These are phyloP conservation scores for Huntiella savannae DNA, from an alignment of 2,329 filamentous ascomycete species.

Conservation along the genomic window DNA sequence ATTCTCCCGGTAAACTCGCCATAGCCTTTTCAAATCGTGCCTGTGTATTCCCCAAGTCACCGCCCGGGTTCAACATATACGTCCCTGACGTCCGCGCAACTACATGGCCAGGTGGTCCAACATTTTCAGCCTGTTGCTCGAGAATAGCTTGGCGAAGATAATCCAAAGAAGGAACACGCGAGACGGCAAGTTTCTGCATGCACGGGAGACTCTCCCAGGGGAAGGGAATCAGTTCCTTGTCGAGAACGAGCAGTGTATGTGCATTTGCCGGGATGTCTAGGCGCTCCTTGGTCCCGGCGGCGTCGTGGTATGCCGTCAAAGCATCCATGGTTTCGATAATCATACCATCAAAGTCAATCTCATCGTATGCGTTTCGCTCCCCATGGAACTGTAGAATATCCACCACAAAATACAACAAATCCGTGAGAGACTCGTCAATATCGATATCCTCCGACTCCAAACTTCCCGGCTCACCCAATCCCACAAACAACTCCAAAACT, in stretches of 20 bases:
- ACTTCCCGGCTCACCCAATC: conserved; percentile 63
- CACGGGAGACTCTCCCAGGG: conserved; percentile 94
- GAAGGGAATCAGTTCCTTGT: conserved; percentile 77
- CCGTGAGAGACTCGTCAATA: conserved; percentile 74
- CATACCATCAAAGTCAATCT: conserved; percentile 90
- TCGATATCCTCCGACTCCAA: conserved; percentile 46
- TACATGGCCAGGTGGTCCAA: conserved; percentile 26
- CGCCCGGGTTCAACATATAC: conserved; percentile 78
- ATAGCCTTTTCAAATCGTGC: conserved; percentile 42
- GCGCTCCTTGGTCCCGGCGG: conserved; percentile 17
- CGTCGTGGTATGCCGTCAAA: conserved; percentile 54
- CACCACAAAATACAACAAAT: conserved; percentile 87
- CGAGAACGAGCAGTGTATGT: conserved; percentile 77
- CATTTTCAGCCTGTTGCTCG: conserved; percentile 21
- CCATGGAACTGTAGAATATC: conserved; percentile 95
- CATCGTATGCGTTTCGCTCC: conserved; percentile 89
- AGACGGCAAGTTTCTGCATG: conserved; percentile 59
- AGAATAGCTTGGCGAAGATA: conserved; percentile 61
- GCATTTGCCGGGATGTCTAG: conserved; percentile 22
- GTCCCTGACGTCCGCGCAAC: conserved; percentile 38
- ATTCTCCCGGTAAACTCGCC: conserved; percentile 41
- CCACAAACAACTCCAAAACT: conserved; percentile 75
- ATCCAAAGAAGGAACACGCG: conserved; percentile 70
- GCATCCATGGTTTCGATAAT: conserved; percentile 75
- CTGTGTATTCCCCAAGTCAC: conserved; percentile 67